Evolutionary conservation across 164 flowering plant species (phyloP), one percentile per base, ranked within the genome.

Genomic region (Houttuynia cordata): DNA sequence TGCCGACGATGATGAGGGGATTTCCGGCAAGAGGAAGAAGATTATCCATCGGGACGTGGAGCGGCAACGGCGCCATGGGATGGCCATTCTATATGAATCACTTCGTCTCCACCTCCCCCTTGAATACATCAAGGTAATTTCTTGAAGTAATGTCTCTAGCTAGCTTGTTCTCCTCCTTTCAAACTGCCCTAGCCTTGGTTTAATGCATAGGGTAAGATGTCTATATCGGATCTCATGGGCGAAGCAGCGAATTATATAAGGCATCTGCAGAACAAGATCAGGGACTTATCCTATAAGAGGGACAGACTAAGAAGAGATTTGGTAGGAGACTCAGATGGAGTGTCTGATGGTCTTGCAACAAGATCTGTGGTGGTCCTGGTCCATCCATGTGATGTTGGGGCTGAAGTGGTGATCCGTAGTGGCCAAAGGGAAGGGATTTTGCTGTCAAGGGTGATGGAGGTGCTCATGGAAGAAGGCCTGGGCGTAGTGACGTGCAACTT

Each of bases 211-310:
- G 83, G 83, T 62, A 79, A 76, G 74, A 66, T 79, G 12, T 76
- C 83, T 8, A 62, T 63, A 23, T 64, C 72, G 0, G 86, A 81
- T 71, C 77, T 76, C 41, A 68, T 82, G 63, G 42, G 67, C 37
- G 78, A 75, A 70, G 81, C 78, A 0, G 73, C 67, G 52, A 75
- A 65, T 53, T 80, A 82, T 56, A 76, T 78, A 34, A 67, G 51
- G 23, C 53, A 76, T 25, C 59, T 72, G 52, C 57, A 70, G 62
- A 66, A 65, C 59, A 75, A 67, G 66, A 70, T 76, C 37, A 14
- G 68, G 64, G 78, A 69, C 37, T 37, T 82, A 63, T 52, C 52
- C n/a, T 55, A 56, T 30, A 74, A 67, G 70, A 64, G 79, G 68
- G 79, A 79, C 8, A 24, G 57, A 60, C 63, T 81, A 10, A 71